Evolutionary conservation across 257 asterid species (phyloP), one percentile per base, ranked within the genome.

Genomic region (Solanum sitiens): DNA sequence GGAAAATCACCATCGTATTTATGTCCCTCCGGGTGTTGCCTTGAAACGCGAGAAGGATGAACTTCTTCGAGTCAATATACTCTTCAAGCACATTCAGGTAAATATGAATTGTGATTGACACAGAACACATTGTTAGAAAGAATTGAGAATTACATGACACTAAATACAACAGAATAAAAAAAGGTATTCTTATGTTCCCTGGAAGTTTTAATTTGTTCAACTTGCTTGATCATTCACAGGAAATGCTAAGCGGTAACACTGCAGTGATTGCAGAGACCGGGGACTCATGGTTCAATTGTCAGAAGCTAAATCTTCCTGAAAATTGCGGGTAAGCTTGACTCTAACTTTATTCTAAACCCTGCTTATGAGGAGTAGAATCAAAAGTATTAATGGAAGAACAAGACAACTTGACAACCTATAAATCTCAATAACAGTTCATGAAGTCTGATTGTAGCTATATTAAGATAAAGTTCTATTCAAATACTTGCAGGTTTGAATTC

Each of bases 1-100:
- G 90, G 91, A 89, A 83, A 89, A 89, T 63, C 87, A 87, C 37
- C 83, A 50, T 33, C 86, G 91, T 47, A 89, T 89, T 30, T 89
- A 87, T 85, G 89, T 89, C 67, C 91, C 91, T 89, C 86, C 88
- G 5, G 91, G 91, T 21, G 70, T 87, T 72, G 89, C 89, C 44
- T 84, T 89, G 39, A 87, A 71, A 72, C 86, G 86, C 2, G 89
- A 61, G 83, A 59, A 87, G 8, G 70, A 87, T 86, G 91, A 89
- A 71, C 90, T 86, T 30, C 90, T 89, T 42, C 86, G 91, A 87
- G 90, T 89, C 30, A 89, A 89, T 71, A 88, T 89, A 53, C 88
- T 89, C 72, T 89, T 89, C 89, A 89, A 87, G 89, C 89, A 89
- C 83, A 86, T 89, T 44, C 91, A 89, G 91, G 91, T 89, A 70